Evolutionary conservation across 768 basidiomycete species (phyloP), one percentile per base, ranked within the genome.

Genomic region (Leccinum arenicola): DNA sequence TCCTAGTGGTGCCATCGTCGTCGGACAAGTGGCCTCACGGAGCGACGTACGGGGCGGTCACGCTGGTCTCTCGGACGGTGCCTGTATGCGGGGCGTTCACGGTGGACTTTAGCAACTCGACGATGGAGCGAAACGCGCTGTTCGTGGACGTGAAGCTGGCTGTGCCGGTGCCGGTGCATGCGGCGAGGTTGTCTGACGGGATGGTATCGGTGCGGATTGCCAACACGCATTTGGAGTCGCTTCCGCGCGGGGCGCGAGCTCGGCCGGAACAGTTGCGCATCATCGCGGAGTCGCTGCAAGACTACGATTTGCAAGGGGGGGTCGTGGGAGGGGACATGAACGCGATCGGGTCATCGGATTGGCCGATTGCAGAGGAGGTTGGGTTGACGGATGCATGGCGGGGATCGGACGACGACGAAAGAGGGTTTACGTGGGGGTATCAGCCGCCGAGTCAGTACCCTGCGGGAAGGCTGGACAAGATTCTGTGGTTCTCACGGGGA

Each of bases 241-340:
- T 86, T 53, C 75, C 77, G 0, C 15, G 53, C 1, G 86, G 85
- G 9, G 73, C 77, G 60, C 68, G 78, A 29, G 79, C 74, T 19
- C 58, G 76, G 21, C 73, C 81, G 14, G 70, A 69, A 54, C 89
- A 91, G 73, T 61, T 91, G 64, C 70, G 72, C 38, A 71, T 84
- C 48, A 77, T 87, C 54, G 76, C 81, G 14, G 73, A 78, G 23
- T 69, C 83, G 67, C 66, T 91, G 64, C 77, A 75, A 65, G 77
- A 79, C 58, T 70, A 74, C 10, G 68, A 63, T 1, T 68, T 87
- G 15, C 71, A 78, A 25, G 87, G 84, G 2, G 89, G 87, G 0
- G 62, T 91, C 3, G 79, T 89, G 38, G 80, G 79, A 1, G 89
- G 89, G 1, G 88, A 90, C 65, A 88, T 91, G 86, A 90, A 89